These are phyloP conservation scores for Colletotrichum sublineola DNA, from an alignment of 2,329 filamentous ascomycete species.

Conservation along the genomic window DNA sequence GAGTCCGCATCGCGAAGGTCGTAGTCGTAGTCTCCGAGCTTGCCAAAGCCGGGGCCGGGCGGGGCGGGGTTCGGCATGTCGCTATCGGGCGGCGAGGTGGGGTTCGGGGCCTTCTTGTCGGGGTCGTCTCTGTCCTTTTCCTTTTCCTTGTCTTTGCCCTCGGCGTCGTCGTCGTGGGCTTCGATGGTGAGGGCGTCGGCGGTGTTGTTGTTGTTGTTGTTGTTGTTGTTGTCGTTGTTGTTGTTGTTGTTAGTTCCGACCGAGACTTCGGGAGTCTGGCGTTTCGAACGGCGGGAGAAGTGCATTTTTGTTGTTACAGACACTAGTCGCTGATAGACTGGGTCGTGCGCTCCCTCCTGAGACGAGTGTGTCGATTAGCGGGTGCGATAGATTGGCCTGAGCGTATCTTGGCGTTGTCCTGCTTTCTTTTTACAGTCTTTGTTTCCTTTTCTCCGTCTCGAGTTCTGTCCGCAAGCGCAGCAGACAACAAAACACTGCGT, in stretches of 20 bases:
- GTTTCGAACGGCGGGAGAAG: constrained; percentile 27
- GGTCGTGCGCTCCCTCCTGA: constrained; percentile 1
- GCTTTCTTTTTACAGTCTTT: not conserved
- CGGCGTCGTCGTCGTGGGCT: not conserved
- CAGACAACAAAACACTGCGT: not conserved
- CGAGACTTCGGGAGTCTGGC: constrained; percentile 2
- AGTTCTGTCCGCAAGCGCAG: not conserved
- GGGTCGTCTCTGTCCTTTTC: not conserved
- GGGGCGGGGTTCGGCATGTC: constrained; percentile 23
- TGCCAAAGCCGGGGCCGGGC: constrained; percentile 42
- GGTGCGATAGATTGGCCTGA: constrained; percentile 21
- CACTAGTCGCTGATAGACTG: not conserved
- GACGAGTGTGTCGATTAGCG: constrained; percentile 22
- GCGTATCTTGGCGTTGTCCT: constrained; percentile 18
- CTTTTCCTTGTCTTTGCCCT: constrained; percentile 4
- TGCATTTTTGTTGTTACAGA: constrained; percentile 10
- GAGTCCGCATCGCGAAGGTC: constrained; percentile 34
- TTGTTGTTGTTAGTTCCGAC: constrained; percentile 4
- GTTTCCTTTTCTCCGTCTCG: not conserved
- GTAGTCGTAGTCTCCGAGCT: constrained; percentile 44
- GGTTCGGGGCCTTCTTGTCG: not conserved
- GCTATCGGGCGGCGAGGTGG: not conserved
- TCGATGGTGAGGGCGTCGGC: not conserved
- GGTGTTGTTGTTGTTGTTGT: constrained; percentile 2
- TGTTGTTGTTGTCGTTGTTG: not conserved